phyloP scores from a whole-genome alignment of 306 rosid species.

The Trichosanthes cucumerina region DNA sequence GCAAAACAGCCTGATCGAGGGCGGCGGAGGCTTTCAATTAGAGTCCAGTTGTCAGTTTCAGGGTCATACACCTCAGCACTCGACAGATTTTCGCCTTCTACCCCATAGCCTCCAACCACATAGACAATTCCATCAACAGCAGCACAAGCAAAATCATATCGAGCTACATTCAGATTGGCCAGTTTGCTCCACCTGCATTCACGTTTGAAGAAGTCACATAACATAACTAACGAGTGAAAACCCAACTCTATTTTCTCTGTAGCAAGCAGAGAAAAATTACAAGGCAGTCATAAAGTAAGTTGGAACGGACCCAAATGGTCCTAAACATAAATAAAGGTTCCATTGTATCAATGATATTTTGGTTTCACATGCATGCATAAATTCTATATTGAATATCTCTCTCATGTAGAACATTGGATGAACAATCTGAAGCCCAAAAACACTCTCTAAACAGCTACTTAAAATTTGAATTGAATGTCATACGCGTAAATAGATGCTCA shows the following conservation, averaged over 20 bases:
- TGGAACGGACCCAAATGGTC: neutral
- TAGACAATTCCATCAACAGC: conserved; percentile 72
- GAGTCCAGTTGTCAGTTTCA: conserved; percentile 51
- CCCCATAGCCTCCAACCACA: conserved; percentile 79
- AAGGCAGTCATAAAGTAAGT: neutral
- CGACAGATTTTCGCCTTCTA: conserved; percentile 52
- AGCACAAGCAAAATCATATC: conserved; percentile 83
- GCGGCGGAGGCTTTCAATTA: conserved; percentile 77
- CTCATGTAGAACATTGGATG: neutral
- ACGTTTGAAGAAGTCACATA: conserved; percentile 1
- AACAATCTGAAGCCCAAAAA: neutral
- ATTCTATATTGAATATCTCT: neutral
- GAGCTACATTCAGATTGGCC: conserved; percentile 54
- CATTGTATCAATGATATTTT: neutral
- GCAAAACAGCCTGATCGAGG: conserved; percentile 96
- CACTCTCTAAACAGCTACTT: neutral
- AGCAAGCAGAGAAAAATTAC: neutral
- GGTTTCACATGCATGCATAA: neutral
- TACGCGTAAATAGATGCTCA: neutral
- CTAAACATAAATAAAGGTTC: neutral
- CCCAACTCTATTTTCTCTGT: neutral
- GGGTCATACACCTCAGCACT: conserved; percentile 78
- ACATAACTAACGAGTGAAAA: neutral
- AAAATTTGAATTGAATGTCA: neutral
- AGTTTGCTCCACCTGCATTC: conserved; percentile 73